A percentile compares a stretch with the other conserved stretches of the same genome.
Evolutionary conservation across 108 stramenopile genomes (phyloP).

Genomic region (Chaetoceros muelleri): DNA sequence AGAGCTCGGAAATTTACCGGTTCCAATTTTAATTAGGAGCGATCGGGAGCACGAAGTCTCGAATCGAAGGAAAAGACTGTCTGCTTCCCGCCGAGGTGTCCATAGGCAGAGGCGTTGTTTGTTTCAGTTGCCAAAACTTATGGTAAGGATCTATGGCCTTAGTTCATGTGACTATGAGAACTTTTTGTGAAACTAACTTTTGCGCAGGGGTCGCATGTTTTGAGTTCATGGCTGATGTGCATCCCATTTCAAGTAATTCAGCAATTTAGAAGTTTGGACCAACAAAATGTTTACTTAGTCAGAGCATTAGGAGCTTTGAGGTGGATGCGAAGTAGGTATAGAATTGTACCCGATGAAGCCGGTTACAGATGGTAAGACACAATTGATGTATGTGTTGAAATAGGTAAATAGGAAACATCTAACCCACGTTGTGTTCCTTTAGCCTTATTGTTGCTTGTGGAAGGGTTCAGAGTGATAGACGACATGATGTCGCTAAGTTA

Average conservation of each 20-base stretch:
- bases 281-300: slow-evolving; percentile 57
- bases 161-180: background rate
- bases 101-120: slow-evolving; percentile 68
- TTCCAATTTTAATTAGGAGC: slow-evolving; percentile 61
- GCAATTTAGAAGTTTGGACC: slow-evolving; percentile 27
- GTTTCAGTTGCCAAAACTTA: slow-evolving; percentile 79
- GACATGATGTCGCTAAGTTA: slow-evolving; percentile 61
- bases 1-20: slow-evolving; percentile 35
- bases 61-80: slow-evolving; percentile 37
- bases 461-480: slow-evolving; percentile 49
- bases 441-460: slow-evolving; percentile 79
- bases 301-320: slow-evolving; percentile 75
- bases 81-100: slow-evolving; percentile 50
- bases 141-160: slow-evolving; percentile 23
- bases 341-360: slow-evolving; percentile 79
- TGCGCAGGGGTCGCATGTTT: slow-evolving; percentile 58
- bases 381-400: background rate
- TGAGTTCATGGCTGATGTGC: slow-evolving; percentile 72
- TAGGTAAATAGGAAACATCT: background rate
- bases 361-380: slow-evolving; percentile 42
- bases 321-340: slow-evolving; percentile 47
- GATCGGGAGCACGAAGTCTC: slow-evolving; percentile 70
- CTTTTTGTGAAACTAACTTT: slow-evolving; percentile 1
- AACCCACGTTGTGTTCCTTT: background rate
- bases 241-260: slow-evolving; percentile 62